Base-by-base conservation (phyloP, 495 filamentous ascomycete species). In the Penicillium atrosanguineum region DNA sequence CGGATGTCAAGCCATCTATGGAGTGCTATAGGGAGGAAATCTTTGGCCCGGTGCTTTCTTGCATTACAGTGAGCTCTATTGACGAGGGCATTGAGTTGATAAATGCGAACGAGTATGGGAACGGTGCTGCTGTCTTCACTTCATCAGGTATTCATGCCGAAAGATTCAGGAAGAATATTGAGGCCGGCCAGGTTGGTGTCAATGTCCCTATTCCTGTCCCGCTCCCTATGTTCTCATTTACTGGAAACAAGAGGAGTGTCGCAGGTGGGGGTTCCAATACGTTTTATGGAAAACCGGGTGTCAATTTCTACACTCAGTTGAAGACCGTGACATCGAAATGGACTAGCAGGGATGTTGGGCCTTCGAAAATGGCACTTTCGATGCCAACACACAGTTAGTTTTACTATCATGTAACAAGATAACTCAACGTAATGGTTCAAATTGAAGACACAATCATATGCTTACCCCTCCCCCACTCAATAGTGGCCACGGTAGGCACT, bases 161-260 rank as follows among this genome's bases (percentile, higher is more conserved):
- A 18, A 68, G 73, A 20, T 87, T 86, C 74, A 80, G 83, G 65
- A 79, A 79, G 61, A 77, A 85, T 50, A 73, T 81, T 48, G 73
- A 80, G 50, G 77, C 75, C 46, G 78, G 78, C 18, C 78, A 81
- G 57, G 57, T 81, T 1, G 78, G 78, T 20, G 67, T 81, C 59
- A 80, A 80, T 53, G 75, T 91, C 19, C 88, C 88, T 15, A 90
- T 91, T 52, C 84, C 82, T 3, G 91, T 95, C 6, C 91, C 92
- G 11, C 77, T 93, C 31, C 88, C 91, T 57, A 92, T 96, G 87
- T 97, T 96, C 72, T 87, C 82, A 41, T 97, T 97, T 72, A 97
- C 92, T 8, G 92, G 92, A 38, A 97, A 96, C 70, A 97, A 97
- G 83, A 88, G 85, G 75, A 91, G 87, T 61, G 78, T 96, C 40